These are phyloP conservation scores for Phytophthora constricta DNA, from an alignment of 352 stramenopile species.

Conservation along the genomic window DNA sequence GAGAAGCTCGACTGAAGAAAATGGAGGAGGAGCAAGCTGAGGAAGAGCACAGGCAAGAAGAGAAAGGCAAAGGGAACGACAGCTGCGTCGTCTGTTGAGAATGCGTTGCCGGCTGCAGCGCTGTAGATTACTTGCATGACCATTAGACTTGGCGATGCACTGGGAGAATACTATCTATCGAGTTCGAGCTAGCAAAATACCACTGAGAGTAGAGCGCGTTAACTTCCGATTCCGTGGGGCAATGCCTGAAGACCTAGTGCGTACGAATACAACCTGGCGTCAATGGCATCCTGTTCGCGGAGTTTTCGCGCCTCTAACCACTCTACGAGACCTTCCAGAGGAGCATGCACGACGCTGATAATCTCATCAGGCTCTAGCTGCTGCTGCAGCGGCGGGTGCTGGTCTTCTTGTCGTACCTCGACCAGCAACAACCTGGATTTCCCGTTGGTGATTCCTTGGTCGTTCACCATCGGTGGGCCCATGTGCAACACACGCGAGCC, in stretches of 20 bases:
- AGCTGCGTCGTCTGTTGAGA: slow-evolving; percentile 41
- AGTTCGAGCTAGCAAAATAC: slow-evolving; percentile 19
- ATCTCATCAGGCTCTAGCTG: slow-evolving; percentile 75
- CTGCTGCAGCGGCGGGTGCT: slow-evolving; percentile 35
- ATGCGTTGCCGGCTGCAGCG: slow-evolving; percentile 7
- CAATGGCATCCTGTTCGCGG: slow-evolving; percentile 52
- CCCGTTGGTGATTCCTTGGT: slow-evolving; percentile 82
- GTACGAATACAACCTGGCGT: slow-evolving; percentile 68
- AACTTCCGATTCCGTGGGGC: slow-evolving; percentile 24
- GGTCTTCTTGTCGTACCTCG: slow-evolving; percentile 57
- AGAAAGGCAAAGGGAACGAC: slow-evolving; percentile 16
- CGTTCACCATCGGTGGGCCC: slow-evolving; percentile 80
- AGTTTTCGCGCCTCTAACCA: slow-evolving; percentile 57
- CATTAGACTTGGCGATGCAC: slow-evolving; percentile 1
- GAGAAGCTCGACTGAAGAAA: slow-evolving; percentile 67
- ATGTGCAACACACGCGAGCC: slow-evolving; percentile 72
- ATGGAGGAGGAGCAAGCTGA: slow-evolving; percentile 56
- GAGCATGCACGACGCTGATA: slow-evolving; percentile 68
- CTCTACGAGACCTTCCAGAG: slow-evolving; percentile 65
- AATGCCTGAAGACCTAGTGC: slow-evolving; percentile 55
- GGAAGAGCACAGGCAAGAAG: slow-evolving; percentile 24
- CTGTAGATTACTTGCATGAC: slow-evolving; percentile 6
- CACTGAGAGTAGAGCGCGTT: background rate
- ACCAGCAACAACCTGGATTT: slow-evolving; percentile 72
- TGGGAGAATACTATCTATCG: slow-evolving; percentile 37